These are phyloP conservation scores for Entrophospora sp. DNA, from an alignment of 192 early-diverging fungal species.

Conservation along the genomic window DNA sequence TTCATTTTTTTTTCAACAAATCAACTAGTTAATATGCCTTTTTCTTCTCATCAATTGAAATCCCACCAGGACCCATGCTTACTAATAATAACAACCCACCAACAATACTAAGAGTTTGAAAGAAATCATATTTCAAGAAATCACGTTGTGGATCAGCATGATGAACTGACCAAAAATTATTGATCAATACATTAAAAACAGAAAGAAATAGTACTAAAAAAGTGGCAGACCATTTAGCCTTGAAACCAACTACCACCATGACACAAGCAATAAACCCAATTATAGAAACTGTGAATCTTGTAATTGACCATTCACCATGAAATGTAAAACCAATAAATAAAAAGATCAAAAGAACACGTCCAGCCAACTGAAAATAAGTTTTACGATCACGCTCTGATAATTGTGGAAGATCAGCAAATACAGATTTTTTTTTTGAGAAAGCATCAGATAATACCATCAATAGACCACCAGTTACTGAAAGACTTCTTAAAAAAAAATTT, in stretches of 20 bases:
- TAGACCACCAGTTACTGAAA: constrained; percentile 91
- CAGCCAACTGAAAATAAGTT: constrained; percentile 89
- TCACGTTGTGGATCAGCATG: constrained; percentile 73
- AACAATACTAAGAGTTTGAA: constrained; percentile 92
- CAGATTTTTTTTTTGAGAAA: constrained; percentile 53
- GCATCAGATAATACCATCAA: constrained; percentile 89
- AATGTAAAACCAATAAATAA: constrained; percentile 86
- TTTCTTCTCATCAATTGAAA: constrained; percentile 96
- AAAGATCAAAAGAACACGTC: constrained; percentile 85
- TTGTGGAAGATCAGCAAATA: constrained; percentile 85
- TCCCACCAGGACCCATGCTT: constrained; percentile 84
- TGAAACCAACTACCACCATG: constrained; percentile 96
- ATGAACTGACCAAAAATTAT: constrained; percentile 94
- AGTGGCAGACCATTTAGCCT: constrained; percentile 94
- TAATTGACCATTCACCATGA: constrained; percentile 69
- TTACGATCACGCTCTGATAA: constrained; percentile 76
- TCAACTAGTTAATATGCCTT: constrained; percentile 88
- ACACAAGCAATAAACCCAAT: constrained; percentile 78
- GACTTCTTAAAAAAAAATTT: constrained; percentile 82
- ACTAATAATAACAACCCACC: constrained; percentile 91
- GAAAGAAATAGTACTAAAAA: constrained; percentile 84
- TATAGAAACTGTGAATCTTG: constrained; percentile 59
- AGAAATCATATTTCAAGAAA: constrained; percentile 97
- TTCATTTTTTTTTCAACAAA: too few relatives aligned
- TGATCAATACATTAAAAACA: constrained; percentile 84